Conservation (phyloP, 2,329 filamentous ascomycete species). For the Nigrograna mackinnonii region DNA sequence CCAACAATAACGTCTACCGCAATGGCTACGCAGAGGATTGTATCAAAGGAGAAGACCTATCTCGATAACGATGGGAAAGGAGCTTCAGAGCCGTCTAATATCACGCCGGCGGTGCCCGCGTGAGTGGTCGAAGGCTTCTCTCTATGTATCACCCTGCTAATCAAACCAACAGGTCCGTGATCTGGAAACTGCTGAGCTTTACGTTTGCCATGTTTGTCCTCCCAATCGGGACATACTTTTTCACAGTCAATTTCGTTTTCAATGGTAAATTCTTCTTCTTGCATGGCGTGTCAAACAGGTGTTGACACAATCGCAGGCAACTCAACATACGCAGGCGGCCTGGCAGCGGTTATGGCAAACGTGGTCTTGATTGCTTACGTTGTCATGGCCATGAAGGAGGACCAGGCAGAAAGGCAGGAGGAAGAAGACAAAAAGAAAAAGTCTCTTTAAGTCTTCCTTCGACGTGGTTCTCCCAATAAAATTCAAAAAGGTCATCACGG, state of each 20-base stretch:
- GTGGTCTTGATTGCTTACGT: conserved; percentile 90
- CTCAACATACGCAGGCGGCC: conserved; percentile 80
- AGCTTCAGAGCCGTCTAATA: conserved; percentile 64
- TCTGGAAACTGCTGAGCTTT: conserved; percentile 87
- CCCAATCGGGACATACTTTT: conserved; percentile 88
- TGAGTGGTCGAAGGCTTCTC: conserved; percentile 50
- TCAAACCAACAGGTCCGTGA: conserved; percentile 66
- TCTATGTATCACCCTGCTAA: conserved; percentile 1
- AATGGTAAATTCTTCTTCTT: conserved; percentile 59
- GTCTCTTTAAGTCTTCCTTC: conserved; percentile 16
- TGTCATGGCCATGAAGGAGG: conserved; percentile 88
- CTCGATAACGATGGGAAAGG: conserved; percentile 46
- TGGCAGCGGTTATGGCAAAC: conserved; percentile 89
- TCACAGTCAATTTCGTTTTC: conserved; percentile 77
- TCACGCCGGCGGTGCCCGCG: conserved; percentile 81
- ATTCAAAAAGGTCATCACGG: not conserved
- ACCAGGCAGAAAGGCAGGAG: conserved; percentile 58
- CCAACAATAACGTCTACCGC: too few relatives aligned
- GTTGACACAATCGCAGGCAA: conserved; percentile 65
- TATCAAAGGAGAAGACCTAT: conserved; percentile 67
- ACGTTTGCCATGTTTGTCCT: conserved; percentile 87
- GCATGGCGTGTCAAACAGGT: not conserved
- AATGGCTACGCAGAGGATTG: conserved; percentile 73
- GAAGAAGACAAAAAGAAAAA: conserved; percentile 51
- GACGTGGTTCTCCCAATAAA: not conserved